These are phyloP conservation scores for Hirsutella thompsonii DNA, from an alignment of 2,329 filamentous ascomycete genomes.

Conservation along the genomic window DNA sequence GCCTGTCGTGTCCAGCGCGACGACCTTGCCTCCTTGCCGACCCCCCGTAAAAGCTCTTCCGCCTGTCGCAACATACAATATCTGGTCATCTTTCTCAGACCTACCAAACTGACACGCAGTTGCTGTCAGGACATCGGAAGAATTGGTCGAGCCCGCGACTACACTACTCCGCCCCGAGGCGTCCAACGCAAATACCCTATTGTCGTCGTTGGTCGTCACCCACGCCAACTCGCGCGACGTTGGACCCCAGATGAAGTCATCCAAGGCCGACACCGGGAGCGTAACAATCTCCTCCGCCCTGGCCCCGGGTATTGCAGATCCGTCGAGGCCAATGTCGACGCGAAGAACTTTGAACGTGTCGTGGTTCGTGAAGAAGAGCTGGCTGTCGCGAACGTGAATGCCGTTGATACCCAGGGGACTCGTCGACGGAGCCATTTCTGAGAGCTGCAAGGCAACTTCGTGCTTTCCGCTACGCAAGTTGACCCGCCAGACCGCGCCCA, in stretches of 20 bases:
- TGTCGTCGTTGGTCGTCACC: neutral
- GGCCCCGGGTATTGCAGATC: no score
- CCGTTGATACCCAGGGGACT: conserved; percentile 1
- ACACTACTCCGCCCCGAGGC: neutral
- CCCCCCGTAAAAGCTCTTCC: neutral
- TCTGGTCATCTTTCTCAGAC: neutral
- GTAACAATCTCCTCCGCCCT: neutral
- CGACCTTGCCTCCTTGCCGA: neutral
- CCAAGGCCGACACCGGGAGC: neutral
- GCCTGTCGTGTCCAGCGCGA: neutral
- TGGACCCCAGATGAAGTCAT: neutral
- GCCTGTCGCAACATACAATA: neutral
- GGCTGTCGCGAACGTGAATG: neutral
- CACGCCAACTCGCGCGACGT: neutral
- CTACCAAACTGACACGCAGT: neutral
- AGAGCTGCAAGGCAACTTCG: neutral
- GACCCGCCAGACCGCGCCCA: conserved; percentile 1
- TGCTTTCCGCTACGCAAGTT: neutral
- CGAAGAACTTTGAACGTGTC: neutral
- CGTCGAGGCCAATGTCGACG: neutral
- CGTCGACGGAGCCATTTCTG: neutral
- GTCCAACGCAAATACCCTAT: neutral
- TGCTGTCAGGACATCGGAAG: neutral
- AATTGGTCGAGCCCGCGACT: neutral
- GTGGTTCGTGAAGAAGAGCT: conserved; percentile 2